phyloP scores from a whole-genome alignment of 2,329 filamentous ascomycete species.

The Coniochaeta sp. region DNA sequence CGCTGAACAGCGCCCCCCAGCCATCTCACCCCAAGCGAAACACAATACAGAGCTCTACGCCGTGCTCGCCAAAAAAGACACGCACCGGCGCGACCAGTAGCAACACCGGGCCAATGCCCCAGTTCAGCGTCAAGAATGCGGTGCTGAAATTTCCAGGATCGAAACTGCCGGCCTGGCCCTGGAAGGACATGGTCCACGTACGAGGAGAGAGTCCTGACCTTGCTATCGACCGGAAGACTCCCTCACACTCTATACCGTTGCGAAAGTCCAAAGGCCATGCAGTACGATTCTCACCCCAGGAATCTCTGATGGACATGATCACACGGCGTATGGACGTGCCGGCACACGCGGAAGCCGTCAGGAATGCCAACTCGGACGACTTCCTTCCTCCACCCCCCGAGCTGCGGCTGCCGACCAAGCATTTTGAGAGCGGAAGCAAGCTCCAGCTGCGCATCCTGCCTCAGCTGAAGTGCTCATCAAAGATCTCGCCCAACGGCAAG shows the following conservation, averaged over 20 bases:
- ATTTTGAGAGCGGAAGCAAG: slow-evolving; percentile 50
- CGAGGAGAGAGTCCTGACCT: slow-evolving; percentile 31
- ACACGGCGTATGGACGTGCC: slow-evolving; percentile 31
- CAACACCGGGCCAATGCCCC: slow-evolving; percentile 24
- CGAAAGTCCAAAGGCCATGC: slow-evolving; percentile 45
- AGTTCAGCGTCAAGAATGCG: slow-evolving; percentile 35
- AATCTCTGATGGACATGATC: slow-evolving; percentile 33
- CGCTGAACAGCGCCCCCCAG: not conserved
- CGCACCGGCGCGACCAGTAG: slow-evolving; percentile 14
- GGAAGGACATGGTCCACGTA: slow-evolving; percentile 56
- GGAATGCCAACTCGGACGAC: slow-evolving; percentile 27
- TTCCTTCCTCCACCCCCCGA: slow-evolving; percentile 37
- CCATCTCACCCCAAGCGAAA: slow-evolving; percentile 14
- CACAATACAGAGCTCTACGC: slow-evolving; percentile 44
- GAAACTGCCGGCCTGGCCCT: slow-evolving; percentile 64
- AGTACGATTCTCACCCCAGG: slow-evolving; percentile 28
- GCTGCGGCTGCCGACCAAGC: slow-evolving; percentile 46
- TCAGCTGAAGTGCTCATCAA: slow-evolving; percentile 28
- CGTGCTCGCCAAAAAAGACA: slow-evolving; percentile 39
- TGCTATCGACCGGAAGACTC: not conserved
- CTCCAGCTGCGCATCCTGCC: slow-evolving; percentile 41
- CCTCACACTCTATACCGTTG: slow-evolving; percentile 7
- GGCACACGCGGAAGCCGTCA: slow-evolving; percentile 22
- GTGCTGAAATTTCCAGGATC: slow-evolving; percentile 58
- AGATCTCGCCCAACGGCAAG: not conserved